phyloP scores from a whole-genome alignment of 2,329 filamentous ascomycete species.

The Hypoxylon sp. region DNA sequence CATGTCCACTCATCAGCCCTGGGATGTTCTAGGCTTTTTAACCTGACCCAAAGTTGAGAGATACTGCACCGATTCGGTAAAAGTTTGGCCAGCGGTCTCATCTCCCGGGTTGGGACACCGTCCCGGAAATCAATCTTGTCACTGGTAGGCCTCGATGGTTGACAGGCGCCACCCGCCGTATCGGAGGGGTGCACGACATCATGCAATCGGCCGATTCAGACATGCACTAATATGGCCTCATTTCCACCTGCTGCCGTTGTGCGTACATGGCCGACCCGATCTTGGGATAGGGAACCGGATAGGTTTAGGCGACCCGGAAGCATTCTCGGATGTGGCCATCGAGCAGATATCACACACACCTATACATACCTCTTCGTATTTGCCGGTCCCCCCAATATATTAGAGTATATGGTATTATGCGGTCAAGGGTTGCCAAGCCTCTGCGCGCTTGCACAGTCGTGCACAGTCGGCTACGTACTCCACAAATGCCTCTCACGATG shows the following conservation, averaged over 20 bases:
- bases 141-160: conserved; percentile 31
- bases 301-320: conserved; percentile 41
- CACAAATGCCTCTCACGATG: conserved; percentile 32
- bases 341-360: conserved; percentile 33
- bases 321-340: conserved; percentile 44
- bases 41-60: conserved; percentile 23
- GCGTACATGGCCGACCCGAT: conserved; percentile 39
- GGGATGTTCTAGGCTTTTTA: conserved; percentile 44
- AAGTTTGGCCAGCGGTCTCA: conserved; percentile 34
- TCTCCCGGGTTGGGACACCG: conserved; percentile 36
- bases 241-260: conserved; percentile 40
- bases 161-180: conserved; percentile 45
- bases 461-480: conserved; percentile 30
- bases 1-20: conserved; percentile 47
- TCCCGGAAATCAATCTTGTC: conserved; percentile 32
- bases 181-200: conserved; percentile 49
- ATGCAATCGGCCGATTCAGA: conserved; percentile 51
- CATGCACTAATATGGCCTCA: conserved; percentile 42
- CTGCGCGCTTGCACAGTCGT: conserved; percentile 27
- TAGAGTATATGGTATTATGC: conserved; percentile 38
- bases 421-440: conserved; percentile 35
- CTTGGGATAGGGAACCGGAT: conserved; percentile 39
- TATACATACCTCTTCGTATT: conserved; percentile 36
- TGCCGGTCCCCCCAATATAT: conserved; percentile 42
- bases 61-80: conserved; percentile 35